Evolutionary conservation across 805 yeast species (phyloP), one percentile per base, ranked within the genome.

Genomic region (Pichia occidentalis): DNA sequence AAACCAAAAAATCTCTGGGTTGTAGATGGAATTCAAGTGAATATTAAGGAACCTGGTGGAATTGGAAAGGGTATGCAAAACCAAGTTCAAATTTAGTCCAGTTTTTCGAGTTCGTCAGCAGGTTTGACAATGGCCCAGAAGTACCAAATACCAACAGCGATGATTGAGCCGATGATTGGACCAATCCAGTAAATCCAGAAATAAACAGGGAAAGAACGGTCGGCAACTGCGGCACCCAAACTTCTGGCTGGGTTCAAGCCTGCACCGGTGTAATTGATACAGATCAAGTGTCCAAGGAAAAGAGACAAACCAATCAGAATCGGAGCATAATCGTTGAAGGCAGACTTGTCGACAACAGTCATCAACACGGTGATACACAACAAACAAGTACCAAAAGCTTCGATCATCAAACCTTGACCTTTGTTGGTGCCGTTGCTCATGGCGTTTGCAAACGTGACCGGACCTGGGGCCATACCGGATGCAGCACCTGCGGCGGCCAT

Each of bases 151-250:
- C 71, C 72, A 49, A 71, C 75, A 14, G 94, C 80, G 49, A 85
- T 57, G 39, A 70, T 44, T 9, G 88, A 64, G 47, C 95, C 95
- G 42, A 82, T 55, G 39, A 78, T 51, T 44, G 95, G 95, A 38
- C 95, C 95, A 41, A 85, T 76, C 92, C 94, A 85, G 71, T 85
- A 85, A 48, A 86, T 85, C 95, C 94, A 85, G 70, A 78, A 86
- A 66, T 85, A 85, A 54, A 53, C 59, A 24, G 95, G 94, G 79
- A 86, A 86, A 17, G 74, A 67, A 40, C 60, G 67, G 39, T 73
- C 72, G 43, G 87, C 94, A 33, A 44, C 48, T 8, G 48, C 51
- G 37, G 95, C 94, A 55, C 95, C 95, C 40, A 85, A 73, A 24
- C 85, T 67, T 70, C 95, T 77, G 32, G 95, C 95, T 41, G 95